Percentiles rank a stretch among this genome's conserved stretches.
These are phyloP conservation scores for Aspergillus conjunctus DNA, from an alignment of 495 filamentous ascomycete genomes.

Conservation along the genomic window DNA sequence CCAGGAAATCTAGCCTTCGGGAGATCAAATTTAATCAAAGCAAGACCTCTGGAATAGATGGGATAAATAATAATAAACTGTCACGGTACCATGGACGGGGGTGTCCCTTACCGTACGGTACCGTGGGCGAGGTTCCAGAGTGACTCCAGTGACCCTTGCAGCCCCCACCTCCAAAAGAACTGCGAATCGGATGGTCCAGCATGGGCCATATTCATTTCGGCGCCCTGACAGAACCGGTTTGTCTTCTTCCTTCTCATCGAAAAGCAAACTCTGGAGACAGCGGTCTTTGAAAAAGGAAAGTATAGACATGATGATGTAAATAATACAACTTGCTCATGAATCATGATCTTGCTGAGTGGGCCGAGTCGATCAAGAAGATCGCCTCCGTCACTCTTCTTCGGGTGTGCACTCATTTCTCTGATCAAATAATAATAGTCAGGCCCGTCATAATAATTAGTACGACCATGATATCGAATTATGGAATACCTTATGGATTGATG, in stretches of 20 bases:
- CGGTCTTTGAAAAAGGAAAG: background rate
- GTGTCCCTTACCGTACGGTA: conserved; percentile 22
- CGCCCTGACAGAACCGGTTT: conserved; percentile 11
- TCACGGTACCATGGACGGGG: conserved; percentile 23
- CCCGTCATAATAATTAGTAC: no score
- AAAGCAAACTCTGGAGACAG: no score
- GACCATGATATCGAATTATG: no score
- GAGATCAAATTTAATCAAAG: background rate
- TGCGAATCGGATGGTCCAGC: conserved; percentile 21
- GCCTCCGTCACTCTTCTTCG: no score
- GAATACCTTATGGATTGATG: background rate
- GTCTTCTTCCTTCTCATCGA: conserved; percentile 3
- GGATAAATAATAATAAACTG: conserved; percentile 24
- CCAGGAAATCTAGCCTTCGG: background rate
- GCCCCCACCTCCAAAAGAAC: conserved; percentile 19
- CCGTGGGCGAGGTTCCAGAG: conserved; percentile 14
- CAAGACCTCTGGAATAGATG: background rate
- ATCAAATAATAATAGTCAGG: no score
- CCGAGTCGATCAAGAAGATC: no score
- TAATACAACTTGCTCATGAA: no score
- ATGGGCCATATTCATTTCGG: conserved; percentile 16
- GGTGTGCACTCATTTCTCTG: no score
- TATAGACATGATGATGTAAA: background rate
- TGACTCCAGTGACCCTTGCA: conserved; percentile 25
- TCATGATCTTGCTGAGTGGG: no score